Conservation (phyloP, 768 basidiomycete genomes). For the Kwoniella sp. region DNA sequence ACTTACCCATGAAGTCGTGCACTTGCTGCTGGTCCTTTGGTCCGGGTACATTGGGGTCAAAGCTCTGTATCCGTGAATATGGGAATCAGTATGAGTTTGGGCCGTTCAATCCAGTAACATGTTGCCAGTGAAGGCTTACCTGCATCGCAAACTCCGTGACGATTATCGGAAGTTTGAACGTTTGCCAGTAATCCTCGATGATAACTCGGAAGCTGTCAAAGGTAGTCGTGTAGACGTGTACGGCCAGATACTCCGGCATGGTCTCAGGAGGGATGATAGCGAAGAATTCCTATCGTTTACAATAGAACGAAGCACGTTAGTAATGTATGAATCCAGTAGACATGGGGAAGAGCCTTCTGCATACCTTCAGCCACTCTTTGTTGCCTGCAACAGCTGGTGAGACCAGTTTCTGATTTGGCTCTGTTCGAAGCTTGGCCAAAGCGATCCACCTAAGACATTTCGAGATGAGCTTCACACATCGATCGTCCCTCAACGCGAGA, state of each 20-base stretch:
- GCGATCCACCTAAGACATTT: conserved; percentile 46
- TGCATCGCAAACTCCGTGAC: conserved; percentile 48
- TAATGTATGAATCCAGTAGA: background rate
- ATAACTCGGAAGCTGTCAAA: conserved; percentile 38
- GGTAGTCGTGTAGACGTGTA: conserved; percentile 51
- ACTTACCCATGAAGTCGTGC: conserved; percentile 51
- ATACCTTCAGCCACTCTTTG: conserved; percentile 41
- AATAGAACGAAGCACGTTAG: background rate
- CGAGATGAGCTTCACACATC: too few relatives aligned
- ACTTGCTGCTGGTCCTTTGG: conserved; percentile 44
- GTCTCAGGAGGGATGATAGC: conserved; percentile 19
- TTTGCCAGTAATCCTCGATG: conserved; percentile 34
- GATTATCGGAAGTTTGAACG: conserved; percentile 39
- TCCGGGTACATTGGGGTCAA: conserved; percentile 40
- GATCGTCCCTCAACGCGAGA: too few relatives aligned
- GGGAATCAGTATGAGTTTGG: background rate
- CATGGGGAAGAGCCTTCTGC: background rate
- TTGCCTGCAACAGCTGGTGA: conserved; percentile 44
- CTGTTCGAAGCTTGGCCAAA: conserved; percentile 29
- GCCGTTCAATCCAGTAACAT: background rate
- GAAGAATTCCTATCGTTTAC: conserved; percentile 33
- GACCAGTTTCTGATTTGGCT: conserved; percentile 29
- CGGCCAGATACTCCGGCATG: conserved; percentile 39
- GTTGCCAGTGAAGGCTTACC: conserved; percentile 21
- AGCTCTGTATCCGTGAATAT: conserved; percentile 28